Evolutionary conservation across 345 rosid species (phyloP), one percentile per base, ranked within the genome.

Genomic region (Eucalyptus regnans): DNA sequence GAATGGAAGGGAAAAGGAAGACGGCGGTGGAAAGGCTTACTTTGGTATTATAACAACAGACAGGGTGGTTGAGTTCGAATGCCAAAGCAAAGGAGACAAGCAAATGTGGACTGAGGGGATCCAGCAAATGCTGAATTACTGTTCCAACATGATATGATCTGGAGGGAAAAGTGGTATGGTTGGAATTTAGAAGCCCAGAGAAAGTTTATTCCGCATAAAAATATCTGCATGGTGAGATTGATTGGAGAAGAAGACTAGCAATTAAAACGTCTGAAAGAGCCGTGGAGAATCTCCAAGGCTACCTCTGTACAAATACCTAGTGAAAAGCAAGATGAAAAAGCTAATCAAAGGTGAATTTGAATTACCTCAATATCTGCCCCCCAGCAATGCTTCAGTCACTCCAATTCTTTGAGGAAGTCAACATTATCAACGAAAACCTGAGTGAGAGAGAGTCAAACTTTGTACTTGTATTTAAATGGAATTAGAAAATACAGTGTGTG

Each of bases 371-470:
- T 20, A 41, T 76, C 48, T 76, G 27, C 15, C 48, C 29, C 44
- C 83, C 46, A 37, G 29, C 48, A 12, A 76, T 41, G 83, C 83
- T 76, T 76, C 83, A 41, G 48, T 96, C 95, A 96, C 92, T 95
- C 99, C 90, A 97, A 86, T 88, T 97, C 99, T 93, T 96, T 96
- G 88, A 95, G 91, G 91, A 97, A 95, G 85, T 96, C 99, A 41
- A 94, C 93, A 88, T 96, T 96, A 92, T 96, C 99, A 88, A 97
- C 99, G 86, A 97, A 97, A 79, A 97, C 99, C 98, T 96, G 44
- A 33, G 81, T 31, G 81, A 68, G 83, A 76, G 83, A 76, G 83
- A 76, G 48, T 71, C 83, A 76, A 76, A 41, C 13, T 44, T 76
- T 76, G 84, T 76, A 37, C 27, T 41, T 76, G 48, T 76, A 76